phyloP scores from a whole-genome alignment of 164 flowering plant genomes.

The Vitis riparia region DNA sequence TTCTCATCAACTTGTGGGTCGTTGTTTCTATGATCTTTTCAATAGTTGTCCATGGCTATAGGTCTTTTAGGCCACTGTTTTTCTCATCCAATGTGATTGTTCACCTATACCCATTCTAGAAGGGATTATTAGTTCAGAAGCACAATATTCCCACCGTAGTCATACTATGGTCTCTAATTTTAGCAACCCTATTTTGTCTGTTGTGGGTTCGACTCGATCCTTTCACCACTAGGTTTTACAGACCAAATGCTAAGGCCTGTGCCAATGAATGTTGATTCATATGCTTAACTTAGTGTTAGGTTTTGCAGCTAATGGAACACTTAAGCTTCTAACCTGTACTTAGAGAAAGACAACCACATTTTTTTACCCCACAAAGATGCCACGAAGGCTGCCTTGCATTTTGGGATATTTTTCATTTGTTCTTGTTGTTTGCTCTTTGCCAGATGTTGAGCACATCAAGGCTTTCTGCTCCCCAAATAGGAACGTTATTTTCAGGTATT shows the following conservation, averaged over 20 bases:
- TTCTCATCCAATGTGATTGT: conserved; percentile 74
- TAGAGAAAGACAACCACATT: too few species aligned
- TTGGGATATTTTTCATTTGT: too few species aligned
- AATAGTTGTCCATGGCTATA: conserved; percentile 69
- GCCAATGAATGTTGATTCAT: background rate
- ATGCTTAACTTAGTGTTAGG: too few species aligned
- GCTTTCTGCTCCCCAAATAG: too few species aligned
- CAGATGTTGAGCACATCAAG: too few species aligned
- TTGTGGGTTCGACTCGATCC: conserved; percentile 77
- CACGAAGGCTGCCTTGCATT: too few species aligned
- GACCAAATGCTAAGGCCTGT: conserved; percentile 10
- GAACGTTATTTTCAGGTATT: too few species aligned
- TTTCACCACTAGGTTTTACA: conserved; percentile 18
- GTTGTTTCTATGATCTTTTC: conserved; percentile 69
- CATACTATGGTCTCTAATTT: conserved; percentile 69
- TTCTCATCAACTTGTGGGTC: conserved; percentile 68
- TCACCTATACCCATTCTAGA: conserved; percentile 71
- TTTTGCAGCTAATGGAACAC: too few species aligned
- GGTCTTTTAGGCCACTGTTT: conserved; percentile 70
- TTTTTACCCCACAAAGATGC: too few species aligned
- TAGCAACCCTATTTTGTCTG: conserved; percentile 69
- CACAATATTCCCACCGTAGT: conserved; percentile 75
- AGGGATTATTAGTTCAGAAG: conserved; percentile 72
- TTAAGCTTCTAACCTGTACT: too few species aligned
- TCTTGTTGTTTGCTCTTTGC: too few species aligned